Evolutionary conservation across 1,284 basidiomycete species (phyloP), one percentile per base, ranked within the genome.

Genomic region (Pseudozyma sp.): DNA sequence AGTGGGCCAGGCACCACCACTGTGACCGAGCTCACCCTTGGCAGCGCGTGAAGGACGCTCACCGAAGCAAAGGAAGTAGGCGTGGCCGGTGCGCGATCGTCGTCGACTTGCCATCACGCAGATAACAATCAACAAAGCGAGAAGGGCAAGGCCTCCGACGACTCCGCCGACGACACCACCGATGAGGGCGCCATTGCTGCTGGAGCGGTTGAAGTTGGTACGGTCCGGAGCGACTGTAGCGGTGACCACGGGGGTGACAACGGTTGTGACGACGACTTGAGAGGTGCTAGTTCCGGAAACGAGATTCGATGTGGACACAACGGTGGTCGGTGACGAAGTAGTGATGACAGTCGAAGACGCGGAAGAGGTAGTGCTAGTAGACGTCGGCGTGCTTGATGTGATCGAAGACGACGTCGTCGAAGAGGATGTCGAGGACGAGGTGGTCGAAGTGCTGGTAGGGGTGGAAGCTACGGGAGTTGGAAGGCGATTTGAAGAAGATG

Each of bases 161-260:
- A 81, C 78, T 21, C 80, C 80, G 25, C 80, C 80, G 2, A 80
- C 80, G 21, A 80, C 70, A 21, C 78, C 80, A 16, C 80, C 80
- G 34, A 82, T 79, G 47, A 79, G 63, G 19, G 68, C 80, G 3
- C 58, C 75, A 53, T 82, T 82, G 67, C 47, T 42, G 60, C 62
- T 59, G 49, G 76, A 61, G 38, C 60, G 54, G 35, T 62, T 62
- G 10, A 47, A 21, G 38, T 56, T n/a, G 49, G 59, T 11, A 21
- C 55, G 52, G 18, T 25, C 43, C 38, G 66, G 57, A 14, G 66
- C 52, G 8, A 62, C 54, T 12, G 71, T 74, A 19, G 58, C 48
- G 51, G 71, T 74, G 34, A 74, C 71, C 5, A 74, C 66, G 16
- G 59, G 64, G 5, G 70, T 69, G 25, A 69, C 56, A 31, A 54